A percentile compares a stretch with the other conserved stretches of the same genome.
Evolutionary conservation across 2,329 filamentous ascomycete species (phyloP).

Genomic region (Fusarium veterinarium): DNA sequence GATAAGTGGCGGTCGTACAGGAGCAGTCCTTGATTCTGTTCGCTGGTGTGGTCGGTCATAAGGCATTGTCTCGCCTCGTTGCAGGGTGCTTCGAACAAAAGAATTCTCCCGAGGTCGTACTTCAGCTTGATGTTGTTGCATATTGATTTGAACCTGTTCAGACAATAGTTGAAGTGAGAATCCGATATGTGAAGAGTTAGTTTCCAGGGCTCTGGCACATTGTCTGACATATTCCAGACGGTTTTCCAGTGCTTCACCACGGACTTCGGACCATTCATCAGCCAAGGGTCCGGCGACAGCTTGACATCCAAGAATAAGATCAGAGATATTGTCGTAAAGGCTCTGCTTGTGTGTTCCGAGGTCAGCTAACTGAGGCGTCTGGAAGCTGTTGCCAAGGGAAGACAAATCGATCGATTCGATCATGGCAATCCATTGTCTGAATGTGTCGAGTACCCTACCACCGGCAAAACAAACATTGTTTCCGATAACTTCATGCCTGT

Average conservation of each 20-base stretch:
- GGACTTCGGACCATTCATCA: conserved; percentile 95
- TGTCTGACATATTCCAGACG: conserved; percentile 83
- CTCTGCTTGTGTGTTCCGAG: conserved; percentile 93
- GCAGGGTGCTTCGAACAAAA: conserved; percentile 62
- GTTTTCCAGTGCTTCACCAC: conserved; percentile 88
- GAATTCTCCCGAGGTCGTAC: conserved; percentile 58
- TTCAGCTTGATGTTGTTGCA: conserved; percentile 58
- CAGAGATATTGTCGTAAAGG: conserved; percentile 91
- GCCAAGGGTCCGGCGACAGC: conserved; percentile 89
- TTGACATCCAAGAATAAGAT: conserved; percentile 88
- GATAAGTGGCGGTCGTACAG: conserved; percentile 60
- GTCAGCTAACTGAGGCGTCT: conserved; percentile 86
- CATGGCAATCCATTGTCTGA: conserved; percentile 88
- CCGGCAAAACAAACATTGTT: conserved; percentile 85
- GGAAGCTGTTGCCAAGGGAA: conserved; percentile 79
- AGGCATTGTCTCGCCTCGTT: conserved; percentile 68
- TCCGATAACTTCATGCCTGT: conserved; percentile 81
- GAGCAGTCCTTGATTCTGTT: conserved; percentile 63
- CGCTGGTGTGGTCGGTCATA: conserved; percentile 67
- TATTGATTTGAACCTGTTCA: conserved; percentile 76
- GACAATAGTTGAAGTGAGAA: conserved; percentile 89
- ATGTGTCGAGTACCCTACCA: conserved; percentile 85
- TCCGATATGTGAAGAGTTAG: conserved; percentile 85
- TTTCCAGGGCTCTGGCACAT: conserved; percentile 84
- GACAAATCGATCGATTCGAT: conserved; percentile 94